phyloP scores from a whole-genome alignment of 306 rosid species.

The Acacia crassicarpa region DNA sequence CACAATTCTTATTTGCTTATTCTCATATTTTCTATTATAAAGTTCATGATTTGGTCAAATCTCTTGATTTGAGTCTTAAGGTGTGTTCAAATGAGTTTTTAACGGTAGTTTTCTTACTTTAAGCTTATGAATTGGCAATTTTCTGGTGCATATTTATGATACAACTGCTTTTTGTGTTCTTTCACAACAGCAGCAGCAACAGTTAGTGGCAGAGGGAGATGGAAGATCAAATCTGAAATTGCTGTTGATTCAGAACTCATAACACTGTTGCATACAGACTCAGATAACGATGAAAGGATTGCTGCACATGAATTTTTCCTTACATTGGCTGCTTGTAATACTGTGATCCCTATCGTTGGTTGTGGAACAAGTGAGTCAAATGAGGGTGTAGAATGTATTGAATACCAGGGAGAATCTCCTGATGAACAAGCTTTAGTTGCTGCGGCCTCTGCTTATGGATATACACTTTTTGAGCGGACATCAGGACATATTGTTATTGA shows the following conservation, averaged over 20 bases:
- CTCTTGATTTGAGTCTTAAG: conserved; percentile 17
- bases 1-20: neutral
- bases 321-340: conserved; percentile 94
- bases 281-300: conserved; percentile 56
- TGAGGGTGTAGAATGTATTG: conserved; percentile 45
- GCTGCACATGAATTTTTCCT: conserved; percentile 90
- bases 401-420: conserved; percentile 98
- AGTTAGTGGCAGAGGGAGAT: conserved; percentile 47
- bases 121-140: conserved; percentile 24
- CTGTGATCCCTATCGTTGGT: conserved; percentile 77
- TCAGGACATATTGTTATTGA: conserved; percentile 94
- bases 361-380: conserved; percentile 43
- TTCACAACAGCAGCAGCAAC: conserved; percentile 44
- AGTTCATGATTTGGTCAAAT: neutral
- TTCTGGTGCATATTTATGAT: conserved; percentile 26
- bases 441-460: conserved; percentile 94
- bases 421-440: conserved; percentile 97
- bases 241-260: conserved; percentile 65
- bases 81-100: conserved; percentile 2
- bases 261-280: conserved; percentile 52
- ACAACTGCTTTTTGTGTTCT: conserved; percentile 9
- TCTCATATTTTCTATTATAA: neutral
- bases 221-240: conserved; percentile 78
- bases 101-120: neutral
- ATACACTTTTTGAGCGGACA: conserved; percentile 93